Base-by-base conservation (phyloP, 2,329 filamentous ascomycete genomes). In the Neospermospora avenae region DNA sequence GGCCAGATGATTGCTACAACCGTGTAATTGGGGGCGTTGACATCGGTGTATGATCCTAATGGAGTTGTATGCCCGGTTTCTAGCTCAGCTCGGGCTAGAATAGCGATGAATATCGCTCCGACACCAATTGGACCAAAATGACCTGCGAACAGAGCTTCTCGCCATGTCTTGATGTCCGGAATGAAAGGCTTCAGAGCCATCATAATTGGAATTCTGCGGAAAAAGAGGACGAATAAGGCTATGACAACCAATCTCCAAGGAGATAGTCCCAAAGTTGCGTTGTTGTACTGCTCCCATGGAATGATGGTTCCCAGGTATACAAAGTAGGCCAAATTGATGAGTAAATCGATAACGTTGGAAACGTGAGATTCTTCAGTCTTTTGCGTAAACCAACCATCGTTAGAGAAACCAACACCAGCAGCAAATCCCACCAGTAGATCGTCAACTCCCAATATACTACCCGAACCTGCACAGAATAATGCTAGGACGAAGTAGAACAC, bases 351-450 rank as follows among this genome's bases (percentile, higher is more conserved):
- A 73, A 99, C 95, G 84, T 99, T 98, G 74, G 93, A 98, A 10
- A 99, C 95, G 74, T 98, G 95, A 0, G 95, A 93, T 75, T 99
- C 95, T 73, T 99, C 95, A 0, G 95, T 99, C 80, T 97, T 97
- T 72, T 97, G 90, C 16, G 90, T 90, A 70, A 99, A 99, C 95
- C 95, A 99, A 66, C 95, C 95, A 72, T 99, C 95, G 74, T 99
- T 99, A 68, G 93, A 97, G 79, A 99, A 99, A 57, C 95, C 95
- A n/a, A 99, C 95, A 60, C 95, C 95, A 58, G 90, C 91, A 14
- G 93, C 88, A 71, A 99, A 99, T 41, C 95, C 95, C 41, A 99
- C 91, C 3, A 99, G 84, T 54, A 99, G 78, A 74, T 99, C 95
- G 74, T 99, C 95, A 70, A 97, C 82, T 53, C 95, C 95, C 46